Evolutionary conservation across 2,329 filamentous ascomycete genomes (phyloP).

Genomic region (Stemphylium vesicarium): DNA sequence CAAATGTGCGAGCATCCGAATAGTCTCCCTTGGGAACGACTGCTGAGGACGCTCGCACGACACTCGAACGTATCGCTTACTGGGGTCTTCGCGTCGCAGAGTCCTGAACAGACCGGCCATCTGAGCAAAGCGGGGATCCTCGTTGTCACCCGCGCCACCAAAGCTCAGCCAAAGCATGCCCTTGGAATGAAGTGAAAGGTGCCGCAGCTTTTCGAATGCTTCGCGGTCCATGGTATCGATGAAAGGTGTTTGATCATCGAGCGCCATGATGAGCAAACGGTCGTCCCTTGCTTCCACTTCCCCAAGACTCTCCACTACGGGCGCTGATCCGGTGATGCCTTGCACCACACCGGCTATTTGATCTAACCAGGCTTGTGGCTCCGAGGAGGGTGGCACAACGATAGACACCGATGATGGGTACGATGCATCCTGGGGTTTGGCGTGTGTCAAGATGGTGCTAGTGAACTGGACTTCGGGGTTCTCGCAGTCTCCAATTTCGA

Average conservation of each 20-base stretch:
- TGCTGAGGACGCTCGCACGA: neutral
- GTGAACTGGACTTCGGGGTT: neutral
- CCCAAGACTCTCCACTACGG: too few species aligned
- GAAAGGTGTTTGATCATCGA: too few species aligned
- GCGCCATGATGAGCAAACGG: too few species aligned
- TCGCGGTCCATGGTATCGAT: neutral
- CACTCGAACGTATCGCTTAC: neutral
- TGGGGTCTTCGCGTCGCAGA: slow-evolving; percentile 1
- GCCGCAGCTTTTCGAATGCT: neutral
- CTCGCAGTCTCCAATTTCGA: slow-evolving; percentile 3
- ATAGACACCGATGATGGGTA: too few species aligned
- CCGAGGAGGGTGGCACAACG: too few species aligned
- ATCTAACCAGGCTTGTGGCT: too few species aligned
- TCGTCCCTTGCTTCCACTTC: too few species aligned
- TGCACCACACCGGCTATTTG: too few species aligned
- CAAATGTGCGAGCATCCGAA: neutral
- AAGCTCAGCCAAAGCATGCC: slow-evolving; percentile 5
- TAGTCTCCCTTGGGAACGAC: neutral
- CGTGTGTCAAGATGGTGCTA: slow-evolving; percentile 1
- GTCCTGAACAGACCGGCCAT: slow-evolving; percentile 1
- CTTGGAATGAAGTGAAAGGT: neutral
- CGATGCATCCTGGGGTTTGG: neutral
- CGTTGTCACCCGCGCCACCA: neutral
- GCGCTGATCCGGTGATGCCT: too few species aligned
- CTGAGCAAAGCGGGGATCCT: neutral